Evolutionary conservation across 305 asterid genomes (phyloP), one percentile per base, ranked within the genome.

Genomic region (Solanum hybrid): DNA sequence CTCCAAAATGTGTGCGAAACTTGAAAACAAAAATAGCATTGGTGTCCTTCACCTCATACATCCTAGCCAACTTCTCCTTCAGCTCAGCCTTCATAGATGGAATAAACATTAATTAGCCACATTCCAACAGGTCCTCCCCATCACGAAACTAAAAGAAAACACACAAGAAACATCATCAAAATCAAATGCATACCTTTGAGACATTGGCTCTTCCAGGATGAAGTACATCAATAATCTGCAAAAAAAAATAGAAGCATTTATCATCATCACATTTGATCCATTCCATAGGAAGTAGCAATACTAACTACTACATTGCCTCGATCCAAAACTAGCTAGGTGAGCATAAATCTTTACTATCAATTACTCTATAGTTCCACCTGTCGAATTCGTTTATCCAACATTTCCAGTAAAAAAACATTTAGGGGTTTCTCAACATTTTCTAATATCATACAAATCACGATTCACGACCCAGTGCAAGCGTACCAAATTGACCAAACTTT

Each of bases 131-230:
- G 29, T 39, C 75, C 37, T 33, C 38, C n/a, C 76, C 41, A 78
- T 27, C n/a, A 79, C 20, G 72, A 45, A 90, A 87, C 22, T 37
- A 22, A 13, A 32, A 83, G 12, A 76, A 78, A 39, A 10, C 26
- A 88, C 6, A 3, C 10, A 14, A 36, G 29, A 37, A 81, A 20
- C 41, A 24, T 29, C 45, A 73, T 65, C 81, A 84, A 65, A 36
- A 82, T 20, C 51, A 91, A 89, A 20, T 31, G 22, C 27, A 78
- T 86, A 89, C 89, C 91, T 91, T 91, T 89, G 92, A 89, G 29
- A 89, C 92, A 72, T 91, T 91, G 8, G 92, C 82, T 39, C 92
- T 90, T 79, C 92, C 92, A 20, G 92, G 92, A 89, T 91, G 92
- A 39, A 91, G 89, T n/a, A 89, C 92, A 89, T 91, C 91, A 80